Percentiles rank a stretch among this genome's conserved stretches.
These are phyloP conservation scores for Psidium guajava DNA, from an alignment of 345 rosid species.

Conservation along the genomic window DNA sequence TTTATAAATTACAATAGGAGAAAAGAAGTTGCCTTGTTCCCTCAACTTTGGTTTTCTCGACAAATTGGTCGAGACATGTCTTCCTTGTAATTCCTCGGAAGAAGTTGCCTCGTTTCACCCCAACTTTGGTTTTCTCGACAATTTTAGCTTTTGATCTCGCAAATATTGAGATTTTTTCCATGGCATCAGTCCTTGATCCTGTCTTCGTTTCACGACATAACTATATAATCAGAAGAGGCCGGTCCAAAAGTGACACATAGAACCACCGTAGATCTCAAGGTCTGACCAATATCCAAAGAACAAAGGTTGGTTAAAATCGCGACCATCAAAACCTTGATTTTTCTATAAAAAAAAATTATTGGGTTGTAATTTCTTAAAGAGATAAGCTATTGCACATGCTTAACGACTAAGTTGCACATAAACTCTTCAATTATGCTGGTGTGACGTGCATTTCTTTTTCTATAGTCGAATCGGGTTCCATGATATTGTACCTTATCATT, in stretches of 20 bases:
- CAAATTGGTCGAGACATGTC: too few species aligned
- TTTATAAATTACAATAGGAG: too few species aligned
- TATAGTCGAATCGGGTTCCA: too few species aligned
- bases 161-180: background rate
- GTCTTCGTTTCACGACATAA: fast-evolving
- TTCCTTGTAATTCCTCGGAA: fast-evolving
- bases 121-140: background rate
- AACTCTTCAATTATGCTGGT: too few species aligned
- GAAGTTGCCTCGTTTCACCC: background rate
- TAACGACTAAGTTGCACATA: too few species aligned
- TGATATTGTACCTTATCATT: too few species aligned
- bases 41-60: too few species aligned
- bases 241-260: fast-evolving
- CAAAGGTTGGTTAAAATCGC: background rate
- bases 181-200: fast-evolving
- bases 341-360: too few species aligned
- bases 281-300: fast-evolving
- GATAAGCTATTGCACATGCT: too few species aligned
- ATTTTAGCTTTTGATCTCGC: background rate
- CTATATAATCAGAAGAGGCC: background rate
- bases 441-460: too few species aligned
- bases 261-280: background rate
- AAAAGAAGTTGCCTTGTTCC: too few species aligned
- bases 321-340: fast-evolving
- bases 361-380: too few species aligned